Evolutionary conservation across 2,329 filamentous ascomycete species (phyloP).

Genomic region (Bisporella sp.): DNA sequence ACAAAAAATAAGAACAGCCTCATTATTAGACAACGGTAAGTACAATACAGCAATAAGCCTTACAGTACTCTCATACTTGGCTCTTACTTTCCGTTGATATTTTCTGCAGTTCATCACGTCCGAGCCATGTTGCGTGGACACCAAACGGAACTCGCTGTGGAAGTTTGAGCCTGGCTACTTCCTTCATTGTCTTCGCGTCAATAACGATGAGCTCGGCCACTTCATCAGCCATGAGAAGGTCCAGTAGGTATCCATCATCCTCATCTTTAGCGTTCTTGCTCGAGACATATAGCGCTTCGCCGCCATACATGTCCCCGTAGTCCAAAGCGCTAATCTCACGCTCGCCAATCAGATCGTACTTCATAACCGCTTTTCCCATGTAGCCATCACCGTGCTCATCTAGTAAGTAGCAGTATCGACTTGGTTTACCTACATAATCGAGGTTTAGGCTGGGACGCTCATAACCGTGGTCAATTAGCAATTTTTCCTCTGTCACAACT

Average conservation of each 20-base stretch:
- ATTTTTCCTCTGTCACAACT: not conserved
- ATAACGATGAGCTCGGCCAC: not conserved
- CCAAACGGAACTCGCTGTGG: not conserved
- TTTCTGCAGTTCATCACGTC: not conserved
- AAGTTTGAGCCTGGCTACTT: not conserved
- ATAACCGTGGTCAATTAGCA: not conserved
- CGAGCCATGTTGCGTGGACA: not conserved
- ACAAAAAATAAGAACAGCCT: too few relatives aligned
- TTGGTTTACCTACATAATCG: not conserved
- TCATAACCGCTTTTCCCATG: not conserved
- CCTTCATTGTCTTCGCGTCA: not conserved
- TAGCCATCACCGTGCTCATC: not conserved
- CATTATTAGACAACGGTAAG: too few relatives aligned
- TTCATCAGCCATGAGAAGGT: not conserved
- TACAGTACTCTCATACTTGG: too few relatives aligned
- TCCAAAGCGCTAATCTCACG: not conserved
- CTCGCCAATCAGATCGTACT: not conserved
- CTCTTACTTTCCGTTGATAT: too few relatives aligned
- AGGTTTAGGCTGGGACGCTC: not conserved
- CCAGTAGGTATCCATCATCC: not conserved
- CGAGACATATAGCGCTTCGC: not conserved
- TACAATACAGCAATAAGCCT: too few relatives aligned
- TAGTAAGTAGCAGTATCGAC: not conserved
- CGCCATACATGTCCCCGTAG: not conserved
- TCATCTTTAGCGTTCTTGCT: not conserved